These are phyloP conservation scores for Neospermospora avenae DNA, from an alignment of 2,329 filamentous ascomycete species.

Conservation along the genomic window DNA sequence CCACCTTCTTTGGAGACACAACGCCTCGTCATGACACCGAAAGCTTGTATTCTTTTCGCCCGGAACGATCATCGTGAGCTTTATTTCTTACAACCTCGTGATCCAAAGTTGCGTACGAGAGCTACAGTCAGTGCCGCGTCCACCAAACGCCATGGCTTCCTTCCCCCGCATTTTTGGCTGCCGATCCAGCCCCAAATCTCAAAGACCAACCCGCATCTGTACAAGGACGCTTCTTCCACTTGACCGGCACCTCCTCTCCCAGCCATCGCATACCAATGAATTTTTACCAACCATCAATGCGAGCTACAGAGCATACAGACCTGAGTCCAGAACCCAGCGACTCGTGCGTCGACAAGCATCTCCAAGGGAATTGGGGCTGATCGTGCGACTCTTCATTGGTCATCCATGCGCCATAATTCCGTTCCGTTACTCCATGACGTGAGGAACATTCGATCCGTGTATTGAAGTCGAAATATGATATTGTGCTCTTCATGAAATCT, in stretches of 20 bases:
- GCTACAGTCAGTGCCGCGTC: not conserved
- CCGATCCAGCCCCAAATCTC: not conserved
- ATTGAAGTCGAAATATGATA: not conserved
- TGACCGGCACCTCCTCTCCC: slow-evolving; percentile 16
- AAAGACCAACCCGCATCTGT: not conserved
- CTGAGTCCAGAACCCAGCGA: slow-evolving; percentile 5
- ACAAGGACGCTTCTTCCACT: slow-evolving; percentile 18
- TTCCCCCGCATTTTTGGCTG: slow-evolving; percentile 13
- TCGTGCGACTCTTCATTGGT: slow-evolving; percentile 1
- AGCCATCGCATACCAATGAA: not conserved
- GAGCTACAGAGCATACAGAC: not conserved
- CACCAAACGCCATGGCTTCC: not conserved
- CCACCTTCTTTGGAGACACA: not conserved
- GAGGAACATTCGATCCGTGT: not conserved
- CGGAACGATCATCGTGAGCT: not conserved
- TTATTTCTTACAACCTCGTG: not conserved
- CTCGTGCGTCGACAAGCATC: slow-evolving; percentile 12
- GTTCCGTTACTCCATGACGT: slow-evolving; percentile 25
- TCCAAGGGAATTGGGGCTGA: not conserved
- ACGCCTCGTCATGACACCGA: too few species aligned
- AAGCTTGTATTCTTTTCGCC: not conserved
- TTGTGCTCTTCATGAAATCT: not conserved
- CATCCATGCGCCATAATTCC: slow-evolving; percentile 20
- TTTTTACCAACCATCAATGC: not conserved
- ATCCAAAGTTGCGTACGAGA: not conserved